phyloP scores from a whole-genome alignment of 2,329 filamentous ascomycete species.

The Stachybotrys elegans region DNA sequence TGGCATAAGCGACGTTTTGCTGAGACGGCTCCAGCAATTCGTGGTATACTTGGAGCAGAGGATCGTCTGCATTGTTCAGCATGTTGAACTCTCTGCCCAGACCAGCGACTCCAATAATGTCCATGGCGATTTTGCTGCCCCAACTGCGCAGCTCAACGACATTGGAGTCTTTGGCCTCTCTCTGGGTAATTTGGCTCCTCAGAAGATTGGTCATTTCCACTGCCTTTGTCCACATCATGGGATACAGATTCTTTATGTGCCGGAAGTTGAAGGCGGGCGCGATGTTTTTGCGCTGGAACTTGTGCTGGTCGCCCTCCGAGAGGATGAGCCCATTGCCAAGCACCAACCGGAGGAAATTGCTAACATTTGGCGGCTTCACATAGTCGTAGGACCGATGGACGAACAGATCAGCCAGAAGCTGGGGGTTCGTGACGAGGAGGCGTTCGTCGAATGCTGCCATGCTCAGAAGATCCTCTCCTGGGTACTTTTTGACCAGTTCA shows the following conservation, averaged over 20 bases:
- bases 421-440: constrained; percentile 16
- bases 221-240: constrained; percentile 61
- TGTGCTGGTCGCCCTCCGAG: constrained; percentile 68
- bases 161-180: constrained; percentile 5
- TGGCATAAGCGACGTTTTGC: constrained; percentile 41
- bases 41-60: constrained; percentile 38
- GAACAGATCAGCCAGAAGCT: constrained; percentile 17
- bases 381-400: constrained; percentile 45
- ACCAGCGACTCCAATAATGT: constrained; percentile 56
- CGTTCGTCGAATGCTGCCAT: constrained; percentile 13
- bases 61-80: constrained; percentile 27
- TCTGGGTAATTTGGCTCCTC: constrained; percentile 32
- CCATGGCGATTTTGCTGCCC: constrained; percentile 49
- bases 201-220: constrained; percentile 27
- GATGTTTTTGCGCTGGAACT: constrained; percentile 61
- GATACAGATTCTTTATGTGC: constrained; percentile 65
- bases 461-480: constrained; percentile 15
- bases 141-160: constrained; percentile 37
- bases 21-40: constrained; percentile 39
- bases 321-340: constrained; percentile 55
- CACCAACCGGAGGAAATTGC: constrained; percentile 44
- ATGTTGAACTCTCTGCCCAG: constrained; percentile 50
- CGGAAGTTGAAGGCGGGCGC: constrained; percentile 63
- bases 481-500: constrained; percentile 17
- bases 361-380: constrained; percentile 40